Conservation (phyloP, 2,329 filamentous ascomycete species). For the Elsinoe australis region DNA sequence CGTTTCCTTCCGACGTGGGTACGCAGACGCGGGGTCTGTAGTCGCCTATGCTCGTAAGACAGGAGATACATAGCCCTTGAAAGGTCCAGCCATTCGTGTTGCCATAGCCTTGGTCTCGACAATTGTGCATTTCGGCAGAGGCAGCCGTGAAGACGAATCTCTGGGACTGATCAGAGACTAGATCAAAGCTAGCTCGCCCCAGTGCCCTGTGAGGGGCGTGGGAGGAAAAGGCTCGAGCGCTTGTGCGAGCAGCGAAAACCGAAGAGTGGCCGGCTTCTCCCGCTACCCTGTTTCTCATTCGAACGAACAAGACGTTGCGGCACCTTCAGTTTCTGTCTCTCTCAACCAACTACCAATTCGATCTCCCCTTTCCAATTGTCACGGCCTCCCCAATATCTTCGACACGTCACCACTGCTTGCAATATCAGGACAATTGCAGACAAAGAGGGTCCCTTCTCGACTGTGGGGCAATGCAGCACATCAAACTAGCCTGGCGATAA, state of each 20-base stretch:
- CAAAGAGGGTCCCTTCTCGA: background rate
- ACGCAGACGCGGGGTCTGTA: too few species aligned
- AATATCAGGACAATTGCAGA: background rate
- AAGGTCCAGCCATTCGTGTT: too few species aligned
- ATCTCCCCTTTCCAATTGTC: background rate
- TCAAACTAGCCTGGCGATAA: slow-evolving; percentile 5
- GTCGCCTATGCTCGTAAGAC: too few species aligned
- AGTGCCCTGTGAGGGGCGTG: too few species aligned
- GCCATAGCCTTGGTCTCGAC: too few species aligned
- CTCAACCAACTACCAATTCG: slow-evolving; percentile 3
- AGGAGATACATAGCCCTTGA: too few species aligned
- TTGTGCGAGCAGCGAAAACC: too few species aligned
- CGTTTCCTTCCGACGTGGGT: too few species aligned
- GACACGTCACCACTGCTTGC: background rate
- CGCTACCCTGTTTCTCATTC: too few species aligned
- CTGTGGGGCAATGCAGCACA: slow-evolving; percentile 15
- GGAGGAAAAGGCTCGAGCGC: background rate
- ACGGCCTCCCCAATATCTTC: background rate
- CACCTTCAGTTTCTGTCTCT: slow-evolving; percentile 6
- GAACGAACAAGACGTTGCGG: background rate
- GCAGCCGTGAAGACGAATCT: background rate
- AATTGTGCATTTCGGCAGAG: background rate
- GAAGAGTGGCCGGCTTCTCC: too few species aligned
- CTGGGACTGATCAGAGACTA: background rate
- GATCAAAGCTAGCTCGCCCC: background rate